phyloP scores from a whole-genome alignment of 2,329 filamentous ascomycete species.

The Simplicillium aogashimaense region DNA sequence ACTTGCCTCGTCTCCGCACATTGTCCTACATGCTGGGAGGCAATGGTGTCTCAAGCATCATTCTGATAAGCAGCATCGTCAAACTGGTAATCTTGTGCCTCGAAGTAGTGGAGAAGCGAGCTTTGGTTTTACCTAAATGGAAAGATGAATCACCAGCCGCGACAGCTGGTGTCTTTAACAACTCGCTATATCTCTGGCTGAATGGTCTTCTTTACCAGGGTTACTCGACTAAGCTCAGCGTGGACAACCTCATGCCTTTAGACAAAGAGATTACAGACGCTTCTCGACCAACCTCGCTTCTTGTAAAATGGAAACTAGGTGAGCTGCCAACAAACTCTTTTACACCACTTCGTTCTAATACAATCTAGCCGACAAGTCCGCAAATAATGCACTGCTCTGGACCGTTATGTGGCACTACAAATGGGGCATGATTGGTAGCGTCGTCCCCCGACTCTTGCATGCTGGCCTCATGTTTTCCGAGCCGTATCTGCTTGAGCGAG shows the following conservation, averaged over 20 bases:
- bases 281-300: constrained; percentile 6
- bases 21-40: constrained; percentile 17
- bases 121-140: constrained; percentile 10
- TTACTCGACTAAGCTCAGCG: constrained; percentile 12
- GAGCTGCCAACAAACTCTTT: neutral
- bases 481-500: constrained; percentile 28
- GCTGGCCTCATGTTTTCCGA: constrained; percentile 30
- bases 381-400: constrained; percentile 12
- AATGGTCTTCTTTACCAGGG: constrained; percentile 17
- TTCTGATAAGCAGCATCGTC: constrained; percentile 13
- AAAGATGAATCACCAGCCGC: constrained; percentile 16
- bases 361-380: constrained; percentile 9
- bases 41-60: constrained; percentile 12
- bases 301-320: constrained; percentile 8
- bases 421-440: constrained; percentile 16
- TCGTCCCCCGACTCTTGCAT: constrained; percentile 24
- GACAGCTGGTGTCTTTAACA: constrained; percentile 18
- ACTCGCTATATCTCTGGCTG: constrained; percentile 22
- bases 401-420: constrained; percentile 15
- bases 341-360: neutral
- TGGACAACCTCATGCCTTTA: constrained; percentile 9
- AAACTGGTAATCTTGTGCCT: constrained; percentile 18
- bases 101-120: constrained; percentile 18
- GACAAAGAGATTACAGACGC: constrained; percentile 9
- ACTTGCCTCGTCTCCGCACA: constrained; percentile 19